Conservation (phyloP, 2,329 filamentous ascomycete species). For the Penicillium sp. region DNA sequence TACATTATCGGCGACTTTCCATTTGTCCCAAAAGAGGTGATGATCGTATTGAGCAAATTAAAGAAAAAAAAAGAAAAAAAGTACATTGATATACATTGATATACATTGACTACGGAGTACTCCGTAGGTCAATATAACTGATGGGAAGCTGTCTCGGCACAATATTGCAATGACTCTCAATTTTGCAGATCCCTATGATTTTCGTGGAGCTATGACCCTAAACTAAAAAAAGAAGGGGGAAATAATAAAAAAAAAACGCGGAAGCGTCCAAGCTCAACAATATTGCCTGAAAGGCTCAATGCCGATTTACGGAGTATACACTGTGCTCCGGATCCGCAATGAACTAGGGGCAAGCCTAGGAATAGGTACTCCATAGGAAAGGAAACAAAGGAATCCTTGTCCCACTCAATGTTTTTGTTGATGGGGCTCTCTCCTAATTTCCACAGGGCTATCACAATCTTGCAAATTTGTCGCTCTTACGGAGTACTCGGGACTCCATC, state of each 20-base stretch:
- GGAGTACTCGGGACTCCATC: neutral
- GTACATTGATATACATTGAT: too few species aligned
- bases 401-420: neutral
- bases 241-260: neutral
- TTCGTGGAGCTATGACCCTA: neutral
- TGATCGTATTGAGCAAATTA: neutral
- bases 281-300: neutral
- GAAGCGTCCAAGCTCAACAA: neutral
- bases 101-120: too few species aligned
- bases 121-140: neutral
- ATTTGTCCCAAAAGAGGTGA: neutral
- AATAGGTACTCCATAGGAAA: neutral
- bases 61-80: neutral
- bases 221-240: neutral
- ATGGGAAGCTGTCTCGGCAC: neutral
- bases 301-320: neutral
- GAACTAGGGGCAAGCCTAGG: neutral
- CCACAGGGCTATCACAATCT: conserved; percentile 3
- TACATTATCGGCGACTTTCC: neutral
- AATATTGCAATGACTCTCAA: neutral
- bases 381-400: neutral
- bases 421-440: conserved; percentile 5
- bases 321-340: neutral
- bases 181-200: conserved; percentile 3
- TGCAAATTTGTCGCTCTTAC: neutral